A percentile compares a stretch with the other conserved stretches of the same genome.
Conservation (phyloP, 1,284 basidiomycete species). For the Rugosomyces carneus region DNA sequence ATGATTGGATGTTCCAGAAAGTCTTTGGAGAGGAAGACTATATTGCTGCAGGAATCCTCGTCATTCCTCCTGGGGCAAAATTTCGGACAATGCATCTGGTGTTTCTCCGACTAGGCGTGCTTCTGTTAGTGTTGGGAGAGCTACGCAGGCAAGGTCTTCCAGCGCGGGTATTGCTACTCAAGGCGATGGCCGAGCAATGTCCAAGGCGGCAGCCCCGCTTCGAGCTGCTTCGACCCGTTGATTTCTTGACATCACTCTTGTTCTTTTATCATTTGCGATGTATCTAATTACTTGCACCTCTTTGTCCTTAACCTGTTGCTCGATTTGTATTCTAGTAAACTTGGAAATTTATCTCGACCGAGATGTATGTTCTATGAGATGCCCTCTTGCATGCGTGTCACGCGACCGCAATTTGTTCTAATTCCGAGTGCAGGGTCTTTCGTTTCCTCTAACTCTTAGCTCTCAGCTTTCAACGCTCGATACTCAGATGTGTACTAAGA, state of each 20-base stretch:
- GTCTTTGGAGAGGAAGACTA: slow-evolving; percentile 89
- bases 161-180: slow-evolving; percentile 12
- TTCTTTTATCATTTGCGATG: background rate
- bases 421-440: too few species aligned
- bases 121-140: slow-evolving; percentile 6
- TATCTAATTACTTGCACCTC: too few species aligned
- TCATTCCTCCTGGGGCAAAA: slow-evolving; percentile 71
- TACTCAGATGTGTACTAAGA: too few species aligned
- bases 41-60: slow-evolving; percentile 85
- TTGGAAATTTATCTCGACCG: too few species aligned
- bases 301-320: too few species aligned
- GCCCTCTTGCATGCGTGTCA: too few species aligned
- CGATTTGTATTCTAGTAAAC: too few species aligned
- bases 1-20: slow-evolving; percentile 81
- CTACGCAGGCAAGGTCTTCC: slow-evolving; percentile 9
- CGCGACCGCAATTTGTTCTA: too few species aligned
- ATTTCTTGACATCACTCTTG: background rate
- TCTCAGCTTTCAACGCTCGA: too few species aligned
- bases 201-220: slow-evolving; percentile 7
- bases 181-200: slow-evolving; percentile 6
- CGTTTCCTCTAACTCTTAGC: too few species aligned
- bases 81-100: slow-evolving; percentile 22
- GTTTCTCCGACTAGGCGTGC: slow-evolving; percentile 10
- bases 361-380: too few species aligned
- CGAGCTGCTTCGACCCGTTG: slow-evolving; percentile 12